Conservation (phyloP, 768 basidiomycete genomes). For the Trametes maxima region DNA sequence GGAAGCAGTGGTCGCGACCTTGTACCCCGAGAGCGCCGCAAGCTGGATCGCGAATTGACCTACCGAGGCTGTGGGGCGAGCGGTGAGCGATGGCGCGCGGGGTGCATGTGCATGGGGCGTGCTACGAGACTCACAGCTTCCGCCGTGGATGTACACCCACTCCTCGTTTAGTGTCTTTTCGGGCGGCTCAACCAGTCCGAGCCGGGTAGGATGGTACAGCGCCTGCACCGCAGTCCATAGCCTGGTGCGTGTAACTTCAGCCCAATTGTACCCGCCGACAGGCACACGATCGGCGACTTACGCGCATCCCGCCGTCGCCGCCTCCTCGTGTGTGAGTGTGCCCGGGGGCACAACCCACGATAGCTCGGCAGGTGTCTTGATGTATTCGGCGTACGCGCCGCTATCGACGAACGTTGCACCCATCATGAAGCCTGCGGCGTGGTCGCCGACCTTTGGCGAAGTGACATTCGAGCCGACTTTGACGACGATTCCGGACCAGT, state of each 20-base stretch:
- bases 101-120: neutral
- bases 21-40: constrained; percentile 34
- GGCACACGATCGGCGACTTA: neutral
- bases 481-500: constrained; percentile 13
- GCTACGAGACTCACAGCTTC: constrained; percentile 25
- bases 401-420: constrained; percentile 27
- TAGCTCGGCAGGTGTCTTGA: constrained; percentile 27
- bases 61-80: constrained; percentile 36
- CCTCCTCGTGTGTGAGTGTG: constrained; percentile 26
- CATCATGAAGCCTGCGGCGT: constrained; percentile 32
- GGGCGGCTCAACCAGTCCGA: constrained; percentile 27
- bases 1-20: constrained; percentile 39
- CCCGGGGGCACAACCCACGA: constrained; percentile 27
- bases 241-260: constrained; percentile 1
- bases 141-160: constrained; percentile 32
- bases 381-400: constrained; percentile 36
- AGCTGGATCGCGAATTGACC: constrained; percentile 39
- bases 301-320: constrained; percentile 22
- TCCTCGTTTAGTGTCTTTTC: constrained; percentile 17
- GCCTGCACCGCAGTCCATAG: constrained; percentile 30
- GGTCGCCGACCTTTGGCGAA: constrained; percentile 27
- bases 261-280: neutral
- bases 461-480: constrained; percentile 21
- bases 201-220: constrained; percentile 27
- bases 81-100: neutral